Base-by-base conservation (phyloP, 257 asterid genomes). In the Fraxinus americana region DNA sequence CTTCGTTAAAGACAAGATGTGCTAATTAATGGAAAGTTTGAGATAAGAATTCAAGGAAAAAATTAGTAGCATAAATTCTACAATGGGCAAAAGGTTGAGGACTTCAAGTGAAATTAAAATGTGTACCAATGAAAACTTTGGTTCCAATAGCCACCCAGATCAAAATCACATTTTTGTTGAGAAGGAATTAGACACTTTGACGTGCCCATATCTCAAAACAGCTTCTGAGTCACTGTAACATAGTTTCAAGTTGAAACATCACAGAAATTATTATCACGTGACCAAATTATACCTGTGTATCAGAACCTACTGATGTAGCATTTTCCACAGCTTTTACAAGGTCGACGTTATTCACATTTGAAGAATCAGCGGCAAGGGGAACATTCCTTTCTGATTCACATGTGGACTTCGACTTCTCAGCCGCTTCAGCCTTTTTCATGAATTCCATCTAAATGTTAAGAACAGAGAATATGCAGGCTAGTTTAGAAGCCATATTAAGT, bases 331-430 rank as follows among this genome's bases (percentile, higher is more conserved):
- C 67, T 75, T 63, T 77, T 76, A 25, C 80, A 54, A 59, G 67
- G 75, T 83, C 92, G 65, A 76, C 75, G 71, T 57, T 81, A 77
- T 82, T 82, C 71, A 50, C 75, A 70, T 75, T 75, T 71, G 76
- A 79, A 80, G 94, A 82, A 85, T 85, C 92, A 36, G 90, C 30
- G 36, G 86, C 77, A 43, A 74, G 85, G 27, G 69, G 82, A 69
- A 43, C 77, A 75, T 83, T 87, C 43, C 54, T 80, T 54, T 83
- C 91, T 27, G 85, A 80, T 72, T 86, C 88, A 75, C 79, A 67
- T 79, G 65, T 86, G 75, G 87, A 74, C 79, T 89, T 87, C 29
- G 87, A 79, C 83, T 67, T 91, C 80, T 94, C 89, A 76, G 91
- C 86, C 35, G 77, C 88, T 79, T 92, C 91, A 59, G 87, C 88